Evolutionary conservation across 1,284 basidiomycete genomes (phyloP), one percentile per base, ranked within the genome.

Genomic region (Phaffia rhodozyma): DNA sequence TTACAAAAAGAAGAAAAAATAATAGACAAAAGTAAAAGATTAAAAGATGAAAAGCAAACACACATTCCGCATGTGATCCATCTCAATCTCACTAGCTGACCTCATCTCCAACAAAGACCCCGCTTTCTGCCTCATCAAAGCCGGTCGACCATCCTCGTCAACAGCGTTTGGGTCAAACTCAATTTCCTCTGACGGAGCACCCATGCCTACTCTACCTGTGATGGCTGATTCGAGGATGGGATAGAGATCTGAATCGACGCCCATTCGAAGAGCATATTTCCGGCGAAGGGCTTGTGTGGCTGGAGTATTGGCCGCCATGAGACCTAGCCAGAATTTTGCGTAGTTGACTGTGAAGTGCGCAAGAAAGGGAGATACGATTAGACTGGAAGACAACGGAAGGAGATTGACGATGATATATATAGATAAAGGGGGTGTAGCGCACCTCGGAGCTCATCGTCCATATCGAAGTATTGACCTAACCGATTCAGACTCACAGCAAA

Each of bases 251-350:
- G 92, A 79, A 63, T 91, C 89, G 55, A 86, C 84, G 13, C 84
- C 92, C 1, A 96, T 90, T 1, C 91, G 74, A 70, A 86, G 79
- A 1, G 93, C 92, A 71, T 92, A 94, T 74, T 88, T 87, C 63
- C 84, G 80, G 58, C 93, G 81, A 58, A 88, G 84, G 4, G 78
- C 79, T 30, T 80, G 80, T 2, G 83, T 84, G 55, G 81, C 71
- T 1, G 84, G 78, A 0, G 88, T 84, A 2, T 85, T 82, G 25
- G 82, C 81, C 1, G 84, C 82, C 65, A 96, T 88, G 7, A 97
- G 79, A 5, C 90, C 84, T 25, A 97, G 76, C 92, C 91, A 96
- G 62, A 96, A 77, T 25, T 72, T 70, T 1, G 80, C 79, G 68
- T 81, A 81, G 68, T 80, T 80, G 58, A 78, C 74, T 43, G 62